phyloP scores from a whole-genome alignment of 2,329 filamentous ascomycete genomes.

The Trichophyton benhamiae region DNA sequence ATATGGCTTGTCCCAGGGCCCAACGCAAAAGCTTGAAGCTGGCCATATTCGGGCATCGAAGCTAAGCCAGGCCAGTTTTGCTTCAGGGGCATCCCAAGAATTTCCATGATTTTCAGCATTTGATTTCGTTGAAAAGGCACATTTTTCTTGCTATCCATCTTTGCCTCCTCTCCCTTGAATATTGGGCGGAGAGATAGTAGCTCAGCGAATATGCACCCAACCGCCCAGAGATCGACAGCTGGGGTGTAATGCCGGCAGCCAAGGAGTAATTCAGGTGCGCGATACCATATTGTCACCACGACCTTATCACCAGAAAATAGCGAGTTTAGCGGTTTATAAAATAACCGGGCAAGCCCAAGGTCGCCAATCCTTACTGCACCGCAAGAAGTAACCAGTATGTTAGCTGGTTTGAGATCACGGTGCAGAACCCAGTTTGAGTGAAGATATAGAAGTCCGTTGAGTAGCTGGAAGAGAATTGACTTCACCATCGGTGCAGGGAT shows the following conservation, averaged over 20 bases:
- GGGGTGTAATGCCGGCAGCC: slow-evolving; percentile 94
- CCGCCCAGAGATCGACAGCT: slow-evolving; percentile 92
- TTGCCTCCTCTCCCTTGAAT: slow-evolving; percentile 97
- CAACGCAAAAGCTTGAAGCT: slow-evolving; percentile 46
- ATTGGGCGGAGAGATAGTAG: slow-evolving; percentile 81
- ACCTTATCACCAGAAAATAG: slow-evolving; percentile 94
- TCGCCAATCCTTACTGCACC: slow-evolving; percentile 94
- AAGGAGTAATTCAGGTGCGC: slow-evolving; percentile 82
- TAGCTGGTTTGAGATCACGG: slow-evolving; percentile 91
- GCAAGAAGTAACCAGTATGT: slow-evolving; percentile 90
- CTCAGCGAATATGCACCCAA: slow-evolving; percentile 96
- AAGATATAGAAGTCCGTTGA: slow-evolving; percentile 88
- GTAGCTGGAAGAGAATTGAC: slow-evolving; percentile 87
- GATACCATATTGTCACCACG: slow-evolving; percentile 98
- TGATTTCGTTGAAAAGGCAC: slow-evolving; percentile 96
- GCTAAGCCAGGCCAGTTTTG: slow-evolving; percentile 76
- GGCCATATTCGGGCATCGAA: slow-evolving; percentile 74
- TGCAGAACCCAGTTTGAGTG: slow-evolving; percentile 96
- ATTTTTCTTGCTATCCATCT: slow-evolving; percentile 97
- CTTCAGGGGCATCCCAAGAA: slow-evolving; percentile 80
- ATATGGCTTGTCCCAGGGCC: slow-evolving; percentile 37
- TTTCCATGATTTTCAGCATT: slow-evolving; percentile 98
- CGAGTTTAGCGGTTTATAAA: slow-evolving; percentile 84
- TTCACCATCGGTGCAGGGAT: slow-evolving; percentile 84
- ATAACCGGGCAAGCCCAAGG: slow-evolving; percentile 78